Percentiles rank a stretch among this genome's conserved stretches.
Conservation (phyloP, 2,329 filamentous ascomycete species). For the Colletotrichum sp. region DNA sequence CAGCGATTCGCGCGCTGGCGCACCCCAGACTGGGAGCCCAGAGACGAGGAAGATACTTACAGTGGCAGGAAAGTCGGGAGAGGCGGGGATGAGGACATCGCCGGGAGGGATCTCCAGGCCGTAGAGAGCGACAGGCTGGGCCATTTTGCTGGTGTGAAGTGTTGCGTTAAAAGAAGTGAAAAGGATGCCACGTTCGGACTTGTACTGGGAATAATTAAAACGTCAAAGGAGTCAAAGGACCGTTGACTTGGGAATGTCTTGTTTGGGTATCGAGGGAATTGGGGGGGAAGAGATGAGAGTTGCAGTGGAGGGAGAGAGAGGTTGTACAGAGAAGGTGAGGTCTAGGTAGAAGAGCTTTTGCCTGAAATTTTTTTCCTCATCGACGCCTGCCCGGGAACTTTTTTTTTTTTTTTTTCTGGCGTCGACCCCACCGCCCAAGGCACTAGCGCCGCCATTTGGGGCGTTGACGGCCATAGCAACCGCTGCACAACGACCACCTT, state of each 20-base stretch:
- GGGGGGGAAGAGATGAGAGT: constrained; percentile 12
- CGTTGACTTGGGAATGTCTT: neutral
- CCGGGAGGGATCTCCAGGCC: constrained; percentile 89
- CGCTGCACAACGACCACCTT: constrained; percentile 7
- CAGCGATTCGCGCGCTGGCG: neutral
- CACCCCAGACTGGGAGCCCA: neutral
- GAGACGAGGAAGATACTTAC: constrained; percentile 58
- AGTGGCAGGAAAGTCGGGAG: constrained; percentile 80
- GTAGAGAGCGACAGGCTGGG: constrained; percentile 79
- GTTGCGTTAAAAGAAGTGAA: neutral
- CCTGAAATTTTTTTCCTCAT: constrained; percentile 23
- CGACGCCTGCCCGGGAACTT: constrained; percentile 12
- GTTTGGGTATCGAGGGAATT: neutral
- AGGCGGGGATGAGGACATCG: constrained; percentile 80
- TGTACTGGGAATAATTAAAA: constrained; percentile 4
- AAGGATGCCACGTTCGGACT: constrained; percentile 6
- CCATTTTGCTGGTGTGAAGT: constrained; percentile 47
- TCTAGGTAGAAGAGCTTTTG: constrained; percentile 15
- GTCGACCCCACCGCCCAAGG: constrained; percentile 15
- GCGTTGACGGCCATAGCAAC: constrained; percentile 21
- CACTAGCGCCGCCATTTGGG: constrained; percentile 21
- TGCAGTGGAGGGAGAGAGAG: constrained; percentile 11
- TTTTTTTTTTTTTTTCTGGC: constrained; percentile 9
- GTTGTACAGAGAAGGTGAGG: constrained; percentile 11
- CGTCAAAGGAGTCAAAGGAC: constrained; percentile 20